Conservation (phyloP, 164 flowering plant genomes). For the Amborella trichopoda region DNA sequence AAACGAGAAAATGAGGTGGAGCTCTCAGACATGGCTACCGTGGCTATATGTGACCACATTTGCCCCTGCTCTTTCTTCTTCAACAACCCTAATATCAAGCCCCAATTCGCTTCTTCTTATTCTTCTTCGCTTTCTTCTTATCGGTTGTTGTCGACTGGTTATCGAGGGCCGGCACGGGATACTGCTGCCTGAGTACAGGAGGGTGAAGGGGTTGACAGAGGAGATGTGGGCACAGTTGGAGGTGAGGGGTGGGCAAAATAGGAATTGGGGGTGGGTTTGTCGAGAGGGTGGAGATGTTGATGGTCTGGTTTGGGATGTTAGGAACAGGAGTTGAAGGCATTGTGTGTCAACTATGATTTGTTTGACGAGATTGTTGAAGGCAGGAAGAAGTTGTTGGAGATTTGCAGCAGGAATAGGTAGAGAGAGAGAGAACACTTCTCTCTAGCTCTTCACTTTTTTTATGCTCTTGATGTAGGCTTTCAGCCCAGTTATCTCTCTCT, state of each 20-base stretch:
- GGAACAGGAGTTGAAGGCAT: constrained; percentile 64
- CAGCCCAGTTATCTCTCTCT: too few relatives aligned
- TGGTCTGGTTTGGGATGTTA: constrained; percentile 51
- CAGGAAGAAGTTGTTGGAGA: constrained; percentile 80
- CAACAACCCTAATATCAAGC: too few relatives aligned
- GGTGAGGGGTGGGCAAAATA: constrained; percentile 27
- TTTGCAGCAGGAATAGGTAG: constrained; percentile 72
- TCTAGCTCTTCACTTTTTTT: too few relatives aligned
- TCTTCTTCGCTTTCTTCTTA: too few relatives aligned
- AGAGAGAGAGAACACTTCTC: too few relatives aligned
- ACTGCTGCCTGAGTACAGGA: constrained; percentile 55
- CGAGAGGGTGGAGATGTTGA: constrained; percentile 64
- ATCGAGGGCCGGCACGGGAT: constrained; percentile 37
- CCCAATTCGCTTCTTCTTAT: too few relatives aligned
- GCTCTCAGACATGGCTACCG: too few relatives aligned
- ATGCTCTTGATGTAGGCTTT: too few relatives aligned
- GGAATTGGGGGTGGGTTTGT: constrained; percentile 28
- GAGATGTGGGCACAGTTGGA: constrained; percentile 69
- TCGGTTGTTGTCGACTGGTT: too few relatives aligned
- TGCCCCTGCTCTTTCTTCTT: too few relatives aligned
- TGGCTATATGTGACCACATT: too few relatives aligned
- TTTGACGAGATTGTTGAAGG: constrained; percentile 97
- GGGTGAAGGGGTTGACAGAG: constrained; percentile 47
- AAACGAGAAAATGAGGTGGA: too few relatives aligned
- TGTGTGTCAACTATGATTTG: constrained; percentile 74